These are phyloP conservation scores for Sclerotiophoma versabilis DNA, from an alignment of 2,329 filamentous ascomycete species.

Conservation along the genomic window DNA sequence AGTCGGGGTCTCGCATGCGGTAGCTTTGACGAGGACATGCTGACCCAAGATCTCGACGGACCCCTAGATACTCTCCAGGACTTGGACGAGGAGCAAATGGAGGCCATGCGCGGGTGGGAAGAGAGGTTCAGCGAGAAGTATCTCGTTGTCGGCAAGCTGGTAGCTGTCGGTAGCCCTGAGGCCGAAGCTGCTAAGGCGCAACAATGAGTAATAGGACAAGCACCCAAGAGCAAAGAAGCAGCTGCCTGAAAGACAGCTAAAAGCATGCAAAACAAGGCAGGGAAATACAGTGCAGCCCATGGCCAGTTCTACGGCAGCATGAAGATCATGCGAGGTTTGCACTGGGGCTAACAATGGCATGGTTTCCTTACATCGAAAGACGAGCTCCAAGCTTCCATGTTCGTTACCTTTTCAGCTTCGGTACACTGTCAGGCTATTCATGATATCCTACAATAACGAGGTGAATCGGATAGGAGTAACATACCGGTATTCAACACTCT, in stretches of 20 bases:
- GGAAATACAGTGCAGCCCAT: too few relatives aligned
- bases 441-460: too few relatives aligned
- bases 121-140: constrained; percentile 95
- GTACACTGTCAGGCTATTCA: too few relatives aligned
- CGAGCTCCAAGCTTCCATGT: too few relatives aligned
- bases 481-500: too few relatives aligned
- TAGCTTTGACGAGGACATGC: constrained; percentile 24
- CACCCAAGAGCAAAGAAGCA: neutral
- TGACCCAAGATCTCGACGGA: constrained; percentile 82
- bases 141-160: constrained; percentile 86
- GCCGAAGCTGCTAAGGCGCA: constrained; percentile 52
- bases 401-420: too few relatives aligned
- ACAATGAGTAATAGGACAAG: constrained; percentile 2
- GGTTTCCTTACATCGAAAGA: too few relatives aligned
- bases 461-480: too few relatives aligned
- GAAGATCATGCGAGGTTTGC: neutral
- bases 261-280: neutral
- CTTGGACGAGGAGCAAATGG: constrained; percentile 76
- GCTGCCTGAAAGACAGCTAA: neutral
- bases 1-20: constrained; percentile 70
- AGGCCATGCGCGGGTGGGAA: constrained; percentile 89
- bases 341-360: too few relatives aligned
- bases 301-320: neutral
- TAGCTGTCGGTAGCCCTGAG: constrained; percentile 67
- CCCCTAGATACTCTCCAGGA: constrained; percentile 79